Percentiles rank a stretch among this genome's conserved stretches.
phyloP scores from a whole-genome alignment of 169 alveolate genomes.

The Fabrea salina region DNA sequence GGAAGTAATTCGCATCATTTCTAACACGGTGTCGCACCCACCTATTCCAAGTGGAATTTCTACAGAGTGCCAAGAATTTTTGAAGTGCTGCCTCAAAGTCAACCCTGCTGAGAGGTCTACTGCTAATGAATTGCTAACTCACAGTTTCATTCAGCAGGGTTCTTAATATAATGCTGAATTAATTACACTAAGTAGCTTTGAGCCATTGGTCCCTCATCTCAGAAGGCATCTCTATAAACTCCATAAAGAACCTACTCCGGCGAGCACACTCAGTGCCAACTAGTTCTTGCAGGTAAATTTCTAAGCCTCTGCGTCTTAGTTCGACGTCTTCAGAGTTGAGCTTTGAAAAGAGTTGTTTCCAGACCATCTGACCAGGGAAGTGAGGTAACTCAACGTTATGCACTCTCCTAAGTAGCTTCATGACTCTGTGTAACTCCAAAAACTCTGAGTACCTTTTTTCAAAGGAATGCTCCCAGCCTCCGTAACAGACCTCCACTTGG shows the following conservation, averaged over 20 bases:
- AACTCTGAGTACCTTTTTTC: slow-evolving; percentile 29
- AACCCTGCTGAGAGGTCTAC: slow-evolving; percentile 1
- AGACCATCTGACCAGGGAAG: slow-evolving; percentile 30
- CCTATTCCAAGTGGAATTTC: not conserved
- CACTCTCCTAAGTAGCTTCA: slow-evolving; percentile 19
- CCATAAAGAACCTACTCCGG: not conserved
- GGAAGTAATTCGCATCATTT: not conserved
- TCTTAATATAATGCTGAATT: no score
- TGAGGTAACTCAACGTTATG: not conserved
- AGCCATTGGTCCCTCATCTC: slow-evolving; percentile 1
- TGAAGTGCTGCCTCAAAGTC: not conserved
- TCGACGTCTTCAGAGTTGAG: slow-evolving; percentile 3
- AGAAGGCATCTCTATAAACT: slow-evolving; percentile 1
- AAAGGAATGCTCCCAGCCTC: slow-evolving; percentile 23
- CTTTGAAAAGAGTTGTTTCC: not conserved
- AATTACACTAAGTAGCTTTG: no score
- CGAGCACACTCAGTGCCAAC: slow-evolving; percentile 20
- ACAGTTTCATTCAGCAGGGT: no score
- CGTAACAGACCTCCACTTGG: not conserved
- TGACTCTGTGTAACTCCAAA: slow-evolving; percentile 28
- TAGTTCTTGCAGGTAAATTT: slow-evolving; percentile 29
- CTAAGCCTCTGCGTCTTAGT: not conserved
- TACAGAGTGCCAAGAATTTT: not conserved
- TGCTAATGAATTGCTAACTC: not conserved
- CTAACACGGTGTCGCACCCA: not conserved